A percentile compares a stretch with the other conserved stretches of the same genome.
Evolutionary conservation across 2,329 filamentous ascomycete genomes (phyloP).

Genomic region (Calonectria montana): DNA sequence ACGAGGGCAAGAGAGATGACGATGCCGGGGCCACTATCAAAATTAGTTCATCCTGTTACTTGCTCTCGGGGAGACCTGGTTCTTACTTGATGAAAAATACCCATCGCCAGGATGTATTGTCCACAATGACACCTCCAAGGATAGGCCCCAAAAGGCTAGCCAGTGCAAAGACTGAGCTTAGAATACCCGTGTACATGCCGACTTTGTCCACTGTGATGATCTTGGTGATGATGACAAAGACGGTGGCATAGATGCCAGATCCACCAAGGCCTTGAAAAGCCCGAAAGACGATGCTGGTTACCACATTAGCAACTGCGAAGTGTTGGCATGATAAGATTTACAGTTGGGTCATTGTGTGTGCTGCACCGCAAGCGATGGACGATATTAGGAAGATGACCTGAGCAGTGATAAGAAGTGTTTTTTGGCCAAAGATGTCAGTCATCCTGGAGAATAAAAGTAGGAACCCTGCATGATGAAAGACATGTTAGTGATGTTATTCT

Average conservation of each 20-base stretch:
- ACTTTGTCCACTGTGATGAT: conserved; percentile 7
- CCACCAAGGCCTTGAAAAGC: conserved; percentile 9
- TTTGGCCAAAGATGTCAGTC: neutral
- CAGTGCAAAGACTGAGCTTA: conserved; percentile 9
- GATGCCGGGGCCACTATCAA: neutral
- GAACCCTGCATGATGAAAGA: neutral
- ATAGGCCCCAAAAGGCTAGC: neutral
- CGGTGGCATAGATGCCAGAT: conserved; percentile 8
- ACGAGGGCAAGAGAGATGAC: neutral
- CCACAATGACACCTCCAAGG: neutral
- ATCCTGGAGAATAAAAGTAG: neutral
- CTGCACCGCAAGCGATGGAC: neutral
- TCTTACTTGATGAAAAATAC: neutral
- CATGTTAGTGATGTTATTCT: neutral
- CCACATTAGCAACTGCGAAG: no score
- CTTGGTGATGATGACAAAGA: conserved; percentile 8
- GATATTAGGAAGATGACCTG: neutral
- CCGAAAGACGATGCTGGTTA: neutral
- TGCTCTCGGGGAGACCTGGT: neutral
- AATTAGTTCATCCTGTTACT: neutral
- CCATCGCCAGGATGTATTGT: neutral
- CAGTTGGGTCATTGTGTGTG: neutral
- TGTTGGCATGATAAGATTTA: neutral
- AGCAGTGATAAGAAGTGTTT: neutral
- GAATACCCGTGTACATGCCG: conserved; percentile 3